These are phyloP conservation scores for Trichoderma sp. DNA, from an alignment of 2,329 filamentous ascomycete genomes.

Conservation along the genomic window DNA sequence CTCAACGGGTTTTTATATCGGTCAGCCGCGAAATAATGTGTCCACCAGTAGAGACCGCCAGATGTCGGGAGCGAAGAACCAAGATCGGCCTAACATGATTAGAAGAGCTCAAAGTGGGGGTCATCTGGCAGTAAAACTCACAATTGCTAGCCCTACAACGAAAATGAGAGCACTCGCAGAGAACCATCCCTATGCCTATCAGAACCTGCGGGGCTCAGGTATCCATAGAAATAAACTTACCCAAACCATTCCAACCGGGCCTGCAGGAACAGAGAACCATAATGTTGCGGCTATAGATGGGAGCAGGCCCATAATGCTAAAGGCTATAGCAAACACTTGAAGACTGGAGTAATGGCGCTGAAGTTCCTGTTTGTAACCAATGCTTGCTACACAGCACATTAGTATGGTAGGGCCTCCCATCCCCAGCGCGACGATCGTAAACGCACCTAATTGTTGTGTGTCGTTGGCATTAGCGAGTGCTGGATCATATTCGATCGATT, in stretches of 20 bases:
- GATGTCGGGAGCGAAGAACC: constrained; percentile 6
- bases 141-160: not conserved
- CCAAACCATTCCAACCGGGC: constrained; percentile 5
- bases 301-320: constrained; percentile 1
- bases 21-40: constrained; percentile 2
- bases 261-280: constrained; percentile 3
- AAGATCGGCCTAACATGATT: not conserved
- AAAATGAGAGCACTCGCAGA: constrained; percentile 4
- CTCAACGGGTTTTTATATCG: not conserved
- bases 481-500: not conserved
- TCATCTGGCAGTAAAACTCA: not conserved
- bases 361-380: constrained; percentile 1
- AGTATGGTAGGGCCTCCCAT: not conserved
- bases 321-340: constrained; percentile 3
- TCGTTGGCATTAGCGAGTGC: not conserved
- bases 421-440: not conserved
- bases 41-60: constrained; percentile 7
- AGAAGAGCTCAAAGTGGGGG: not conserved
- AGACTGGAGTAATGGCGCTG: constrained; percentile 3
- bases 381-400: not conserved
- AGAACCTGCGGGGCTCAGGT: not conserved
- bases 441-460: not conserved
- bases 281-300: constrained; percentile 3
- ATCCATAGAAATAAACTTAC: not conserved
- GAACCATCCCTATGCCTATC: not conserved